A percentile compares a stretch with the other conserved stretches of the same genome.
Evolutionary conservation across 140 eudicot species (phyloP).

Genomic region (Stevia rebaudiana): DNA sequence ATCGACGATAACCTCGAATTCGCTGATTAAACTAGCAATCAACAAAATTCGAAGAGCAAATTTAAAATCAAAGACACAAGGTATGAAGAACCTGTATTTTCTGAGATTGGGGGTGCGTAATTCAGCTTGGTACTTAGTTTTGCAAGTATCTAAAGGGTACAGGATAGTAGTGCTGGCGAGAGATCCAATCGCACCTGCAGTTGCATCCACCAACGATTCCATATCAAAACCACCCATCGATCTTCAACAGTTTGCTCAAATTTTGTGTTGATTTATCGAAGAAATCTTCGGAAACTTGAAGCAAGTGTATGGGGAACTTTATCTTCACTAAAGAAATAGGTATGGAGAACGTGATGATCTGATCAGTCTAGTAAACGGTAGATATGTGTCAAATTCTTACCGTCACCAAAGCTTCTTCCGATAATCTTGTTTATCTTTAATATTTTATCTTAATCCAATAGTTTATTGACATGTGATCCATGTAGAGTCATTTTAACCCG

Average conservation of each 20-base stretch:
- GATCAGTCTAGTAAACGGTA: neutral
- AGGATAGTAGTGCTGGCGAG: constrained; percentile 83
- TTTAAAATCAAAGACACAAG: neutral
- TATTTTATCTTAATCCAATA: too few relatives aligned
- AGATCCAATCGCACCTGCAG: constrained; percentile 94
- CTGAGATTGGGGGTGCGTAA: constrained; percentile 52
- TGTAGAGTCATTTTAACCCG: too few relatives aligned
- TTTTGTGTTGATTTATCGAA: neutral
- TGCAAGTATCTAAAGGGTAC: constrained; percentile 94
- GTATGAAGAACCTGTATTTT: constrained; percentile 55
- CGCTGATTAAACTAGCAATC: neutral
- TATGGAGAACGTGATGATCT: constrained; percentile 4
- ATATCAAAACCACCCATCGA: constrained; percentile 56
- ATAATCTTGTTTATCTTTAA: too few relatives aligned
- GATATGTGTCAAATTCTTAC: neutral
- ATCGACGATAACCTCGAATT: neutral
- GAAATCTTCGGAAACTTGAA: neutral
- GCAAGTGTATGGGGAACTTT: constrained; percentile 8
- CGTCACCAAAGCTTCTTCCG: neutral
- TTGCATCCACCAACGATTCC: constrained; percentile 92
- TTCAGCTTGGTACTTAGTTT: constrained; percentile 94
- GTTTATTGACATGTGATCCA: too few relatives aligned
- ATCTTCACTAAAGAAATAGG: constrained; percentile 4
- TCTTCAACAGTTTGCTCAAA: neutral
- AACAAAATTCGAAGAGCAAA: neutral